Evolutionary conservation across 768 basidiomycete genomes (phyloP), one percentile per base, ranked within the genome.

Genomic region (Grammothele lineata): DNA sequence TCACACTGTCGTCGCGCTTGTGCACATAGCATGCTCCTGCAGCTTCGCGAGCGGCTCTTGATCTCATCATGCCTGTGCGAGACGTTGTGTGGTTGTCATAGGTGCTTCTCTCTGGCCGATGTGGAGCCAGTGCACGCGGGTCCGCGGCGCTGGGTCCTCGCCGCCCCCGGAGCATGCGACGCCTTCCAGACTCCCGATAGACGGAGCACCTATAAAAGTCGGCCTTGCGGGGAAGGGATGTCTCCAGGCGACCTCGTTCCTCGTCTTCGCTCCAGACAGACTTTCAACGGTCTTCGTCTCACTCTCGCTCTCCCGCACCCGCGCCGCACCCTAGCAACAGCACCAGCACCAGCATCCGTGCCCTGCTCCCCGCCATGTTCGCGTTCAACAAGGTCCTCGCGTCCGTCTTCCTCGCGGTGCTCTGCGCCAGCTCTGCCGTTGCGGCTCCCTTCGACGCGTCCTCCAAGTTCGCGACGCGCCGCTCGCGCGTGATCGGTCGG

Each of bases 401-500:
- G 1, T 53, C 52, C 32, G 52, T 53, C 35, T 40, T 45, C 45
- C 47, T 53, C 24, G 52, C 52, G 37, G 45, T 53, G 40, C 48
- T 53, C 44, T 53, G 47, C 40, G 52, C 52, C 19, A 38, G 42
- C 4, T 48, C 47, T 18, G 52, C 44, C n/a, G 34, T 37, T 18
- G 52, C 52, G 40, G 52, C 46, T 21, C 52, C 52, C 8, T 53
- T 45, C 44, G 47, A 47, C 11, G 15, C 43, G 32, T 38, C 23
- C 43, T 27, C 45, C 39, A 61, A 58, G 58, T 55, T 54, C 48
- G 51, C 56, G 25, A 62, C 61, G 15, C 63, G 61, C 49, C 57
- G 57, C 34, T 46, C 45, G 17, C 60, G 60, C 23, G 45, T 55
- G 37, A 35, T 64, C 30, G 48, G 46, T 40, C 45, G 42, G 24